Base-by-base conservation (phyloP, 331 rosid species). In the Dryas integrifolia region DNA sequence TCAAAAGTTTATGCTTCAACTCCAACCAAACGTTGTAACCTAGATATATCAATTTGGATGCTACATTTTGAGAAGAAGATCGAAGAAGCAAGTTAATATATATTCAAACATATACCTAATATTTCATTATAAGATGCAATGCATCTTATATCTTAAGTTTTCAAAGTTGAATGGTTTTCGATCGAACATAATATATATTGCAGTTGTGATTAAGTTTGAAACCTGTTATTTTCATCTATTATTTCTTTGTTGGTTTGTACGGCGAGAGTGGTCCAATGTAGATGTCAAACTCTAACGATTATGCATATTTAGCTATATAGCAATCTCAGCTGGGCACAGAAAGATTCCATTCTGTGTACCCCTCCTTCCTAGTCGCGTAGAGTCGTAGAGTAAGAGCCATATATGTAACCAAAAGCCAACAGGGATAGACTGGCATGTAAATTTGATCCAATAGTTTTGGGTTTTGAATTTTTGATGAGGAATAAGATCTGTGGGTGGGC, bases 401-500 rank as follows among this genome's bases (percentile, higher is more conserved):
- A 30, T 30, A 30, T 2, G 1, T 9, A 6, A 41, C 30, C 40
- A 41, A 65, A 65, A 46, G 77, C 38, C 77, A 73, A 73, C 63
- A 9, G 45, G 53, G n/a, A 26, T 39, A 61, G 60, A 4, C 12
- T 30, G 70, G 55, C 35, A 30, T 30, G 35, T 30, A 30, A 30
- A 30, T 30, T 30, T 30, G 35, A 30, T 30, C 2, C 35, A 30
- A 30, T 30, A 30, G 35, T 30, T 30, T 72, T 5, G 24, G 9
- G 8, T 13, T 13, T 39, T 21, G 14, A n/a, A 10, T 61, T 12
- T 11, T 6, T 62, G 30, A 16, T 40, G 67, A 41, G 13, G 40
- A 4, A 56, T 21, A 13, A 60, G 24, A 69, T 76, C 71, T 70
- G 10, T 5, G 2, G 44, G 78, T 66, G 81, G 75, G 68, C 26